Evolutionary conservation across 2,329 filamentous ascomycete genomes (phyloP), one percentile per base, ranked within the genome.

Genomic region (Ceratocystis variospora): DNA sequence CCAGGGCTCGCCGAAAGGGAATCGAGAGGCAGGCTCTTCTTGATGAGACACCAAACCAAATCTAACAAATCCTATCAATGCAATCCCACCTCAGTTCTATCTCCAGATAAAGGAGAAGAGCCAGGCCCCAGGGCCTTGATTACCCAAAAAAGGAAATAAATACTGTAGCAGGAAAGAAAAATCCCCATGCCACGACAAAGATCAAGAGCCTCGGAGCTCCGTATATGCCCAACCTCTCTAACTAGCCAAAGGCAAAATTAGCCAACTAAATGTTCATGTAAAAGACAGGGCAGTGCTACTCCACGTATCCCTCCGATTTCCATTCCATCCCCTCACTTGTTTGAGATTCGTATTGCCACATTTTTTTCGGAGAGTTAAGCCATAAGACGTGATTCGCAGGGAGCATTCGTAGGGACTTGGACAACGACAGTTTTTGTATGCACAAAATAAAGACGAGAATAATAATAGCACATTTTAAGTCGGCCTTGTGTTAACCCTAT

Each of bases 331-430:
- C 55, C 55, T 59, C 55, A n/a, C 17, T 41, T 59, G 55, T 59
- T 59, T 59, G 55, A 59, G 55, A 37, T 31, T 59, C 55, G 55
- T 59, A 59, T 59, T 22, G 55, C 55, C 28, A 37, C 55, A 59
- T 59, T 59, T 31, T 59, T 31, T 31, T 37, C 12, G 17, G 28
- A 37, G 17, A 59, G 28, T 17, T n/a, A 31, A 31, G 31, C n/a
- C 15, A n/a, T 8, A 37, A 8, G 55, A 33, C 31, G 31, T 59
- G 55, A 59, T 59, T 59, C 55, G 55, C 17, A 37, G 15, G 8
- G 17, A n/a, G 3, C 7, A 33, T 59, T 19, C 15, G 8, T 33
- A 37, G 17, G 31, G 22, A 17, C 15, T 31, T 12, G 28, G 7
- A 25, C 15, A 8, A 4, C 5, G 28, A n/a, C 31, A 4, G 15